phyloP scores from a whole-genome alignment of 176 grass and related monocot genomes.

The Oryza glumipatula region DNA sequence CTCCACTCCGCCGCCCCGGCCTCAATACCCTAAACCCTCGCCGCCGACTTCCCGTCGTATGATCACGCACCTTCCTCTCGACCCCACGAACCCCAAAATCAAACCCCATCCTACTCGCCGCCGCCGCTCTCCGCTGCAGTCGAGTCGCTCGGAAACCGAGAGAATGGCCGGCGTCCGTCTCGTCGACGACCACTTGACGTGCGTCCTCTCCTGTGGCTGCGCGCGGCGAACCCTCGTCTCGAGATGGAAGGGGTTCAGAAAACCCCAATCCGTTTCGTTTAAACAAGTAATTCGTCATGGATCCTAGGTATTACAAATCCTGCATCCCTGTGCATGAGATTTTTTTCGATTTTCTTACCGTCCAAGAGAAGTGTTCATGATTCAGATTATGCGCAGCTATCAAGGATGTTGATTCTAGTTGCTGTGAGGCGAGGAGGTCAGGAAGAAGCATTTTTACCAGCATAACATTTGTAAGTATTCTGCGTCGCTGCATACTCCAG shows the following conservation, averaged over 20 bases:
- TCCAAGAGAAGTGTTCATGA: background rate
- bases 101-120: too few relatives aligned
- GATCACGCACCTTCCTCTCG: too few relatives aligned
- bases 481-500: background rate
- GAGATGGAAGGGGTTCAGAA: background rate
- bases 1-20: too few relatives aligned
- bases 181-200: too few relatives aligned
- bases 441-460: background rate
- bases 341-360: background rate
- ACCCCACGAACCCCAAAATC: too few relatives aligned
- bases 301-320: background rate
- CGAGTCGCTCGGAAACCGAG: too few relatives aligned
- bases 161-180: too few relatives aligned
- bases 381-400: background rate
- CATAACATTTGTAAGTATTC: background rate
- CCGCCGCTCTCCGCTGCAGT: too few relatives aligned
- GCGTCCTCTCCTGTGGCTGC: background rate
- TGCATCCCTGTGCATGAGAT: background rate
- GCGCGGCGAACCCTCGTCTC: background rate
- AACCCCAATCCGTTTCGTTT: background rate
- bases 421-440: background rate
- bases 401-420: background rate
- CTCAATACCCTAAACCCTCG: too few relatives aligned
- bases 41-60: too few relatives aligned
- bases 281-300: background rate